Evolutionary conservation across 2,329 filamentous ascomycete genomes (phyloP).

Genomic region (Fusarium phyllophilum): DNA sequence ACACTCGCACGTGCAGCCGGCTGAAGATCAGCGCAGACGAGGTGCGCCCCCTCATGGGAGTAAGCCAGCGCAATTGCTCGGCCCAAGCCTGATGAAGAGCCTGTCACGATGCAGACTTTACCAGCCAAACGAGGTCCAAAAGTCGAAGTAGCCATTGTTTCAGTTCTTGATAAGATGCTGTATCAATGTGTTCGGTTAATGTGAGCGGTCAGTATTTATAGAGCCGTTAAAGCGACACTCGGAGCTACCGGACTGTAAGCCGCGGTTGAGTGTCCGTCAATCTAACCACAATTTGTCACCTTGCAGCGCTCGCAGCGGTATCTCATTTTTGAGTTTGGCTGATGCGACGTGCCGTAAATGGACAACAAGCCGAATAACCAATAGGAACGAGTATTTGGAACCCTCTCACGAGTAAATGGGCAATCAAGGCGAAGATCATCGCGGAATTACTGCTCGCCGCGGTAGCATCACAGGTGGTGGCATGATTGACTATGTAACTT

Average conservation of each 20-base stretch:
- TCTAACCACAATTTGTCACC: not conserved
- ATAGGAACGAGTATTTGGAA: not conserved
- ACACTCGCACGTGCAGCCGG: conserved; percentile 42
- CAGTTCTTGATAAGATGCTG: too few relatives aligned
- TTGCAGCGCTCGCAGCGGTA: not conserved
- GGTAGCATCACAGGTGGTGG: not conserved
- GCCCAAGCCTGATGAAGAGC: conserved; percentile 58
- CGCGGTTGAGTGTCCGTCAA: not conserved
- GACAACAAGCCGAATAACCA: conserved; percentile 7
- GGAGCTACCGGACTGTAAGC: not conserved
- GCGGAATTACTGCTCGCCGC: not conserved
- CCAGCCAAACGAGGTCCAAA: conserved; percentile 10
- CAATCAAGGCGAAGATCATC: not conserved
- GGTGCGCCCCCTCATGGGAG: conserved; percentile 52
- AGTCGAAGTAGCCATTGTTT: not conserved
- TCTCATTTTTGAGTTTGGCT: not conserved
- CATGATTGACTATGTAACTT: not conserved
- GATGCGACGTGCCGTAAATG: not conserved
- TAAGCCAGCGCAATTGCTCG: conserved; percentile 58
- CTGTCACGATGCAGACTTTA: conserved; percentile 56
- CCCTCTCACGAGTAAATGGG: not conserved
- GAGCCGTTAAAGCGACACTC: accelerated
- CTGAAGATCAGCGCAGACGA: conserved; percentile 56
- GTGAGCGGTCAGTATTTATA: not conserved
- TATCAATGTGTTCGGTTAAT: not conserved